Evolutionary conservation across 2,329 filamentous ascomycete genomes (phyloP).

Genomic region (Cordyceps cicadae): DNA sequence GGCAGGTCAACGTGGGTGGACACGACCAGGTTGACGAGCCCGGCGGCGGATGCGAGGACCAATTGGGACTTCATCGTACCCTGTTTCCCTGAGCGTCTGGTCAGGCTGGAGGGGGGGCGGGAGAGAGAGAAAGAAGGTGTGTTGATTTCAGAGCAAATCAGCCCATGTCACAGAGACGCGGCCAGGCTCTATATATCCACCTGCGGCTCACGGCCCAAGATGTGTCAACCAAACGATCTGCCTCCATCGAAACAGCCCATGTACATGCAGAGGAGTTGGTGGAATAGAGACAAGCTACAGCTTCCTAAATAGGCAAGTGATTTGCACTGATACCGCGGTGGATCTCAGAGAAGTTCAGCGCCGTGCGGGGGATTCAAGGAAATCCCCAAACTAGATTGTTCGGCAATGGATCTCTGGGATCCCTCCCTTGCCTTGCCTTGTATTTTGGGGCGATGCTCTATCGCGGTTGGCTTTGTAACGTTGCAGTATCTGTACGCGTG

Average conservation of each 20-base stretch:
- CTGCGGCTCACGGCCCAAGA: neutral
- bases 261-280: neutral
- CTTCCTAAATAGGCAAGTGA: slow-evolving; percentile 4
- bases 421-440: neutral
- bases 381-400: neutral
- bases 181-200: neutral
- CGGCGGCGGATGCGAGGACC: slow-evolving; percentile 9
- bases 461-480: slow-evolving; percentile 5
- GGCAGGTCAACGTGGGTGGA: slow-evolving; percentile 7
- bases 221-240: neutral
- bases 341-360: neutral
- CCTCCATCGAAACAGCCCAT: neutral
- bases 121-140: neutral
- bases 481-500: slow-evolving; percentile 2
- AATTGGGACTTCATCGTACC: slow-evolving; percentile 11
- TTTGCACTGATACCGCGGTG: neutral
- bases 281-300: neutral
- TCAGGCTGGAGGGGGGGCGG: neutral
- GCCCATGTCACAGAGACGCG: neutral
- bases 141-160: too few relatives aligned
- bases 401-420: neutral
- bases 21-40: neutral
- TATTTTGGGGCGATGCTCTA: neutral
- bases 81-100: neutral
- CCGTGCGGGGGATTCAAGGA: neutral